Evolutionary conservation across 192 early-diverging fungal genomes (phyloP).

Genomic region (Podila clonocystis): DNA sequence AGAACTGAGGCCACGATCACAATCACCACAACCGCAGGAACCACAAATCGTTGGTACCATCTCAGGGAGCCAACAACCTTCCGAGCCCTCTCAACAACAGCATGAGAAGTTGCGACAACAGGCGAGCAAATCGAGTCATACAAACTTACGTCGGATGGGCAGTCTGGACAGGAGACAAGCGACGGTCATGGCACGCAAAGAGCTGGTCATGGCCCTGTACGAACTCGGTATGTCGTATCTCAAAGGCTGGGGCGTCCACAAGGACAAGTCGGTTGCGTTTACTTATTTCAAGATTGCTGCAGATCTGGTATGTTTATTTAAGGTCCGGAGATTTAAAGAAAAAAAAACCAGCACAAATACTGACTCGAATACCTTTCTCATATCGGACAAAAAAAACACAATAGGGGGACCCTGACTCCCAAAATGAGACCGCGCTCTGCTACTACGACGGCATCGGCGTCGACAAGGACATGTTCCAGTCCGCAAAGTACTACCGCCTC

Average conservation of each 20-base stretch:
- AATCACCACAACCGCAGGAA: neutral
- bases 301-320: slow-evolving; percentile 54
- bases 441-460: slow-evolving; percentile 71
- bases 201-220: slow-evolving; percentile 83
- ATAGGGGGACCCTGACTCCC: slow-evolving; percentile 74
- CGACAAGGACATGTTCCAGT: slow-evolving; percentile 62
- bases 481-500: slow-evolving; percentile 80
- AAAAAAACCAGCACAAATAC: too few relatives aligned
- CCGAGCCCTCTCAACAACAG: neutral
- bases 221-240: slow-evolving; percentile 84
- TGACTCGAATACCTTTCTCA: too few relatives aligned
- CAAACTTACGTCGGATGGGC: slow-evolving; percentile 16
- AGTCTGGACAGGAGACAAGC: slow-evolving; percentile 26
- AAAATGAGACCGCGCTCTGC: slow-evolving; percentile 68
- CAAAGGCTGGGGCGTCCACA: slow-evolving; percentile 84
- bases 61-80: slow-evolving; percentile 1
- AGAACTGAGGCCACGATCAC: slow-evolving; percentile 14
- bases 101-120: neutral
- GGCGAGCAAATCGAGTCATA: neutral
- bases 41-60: neutral
- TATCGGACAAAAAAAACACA: too few relatives aligned
- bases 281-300: slow-evolving; percentile 88
- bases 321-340: neutral
- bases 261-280: slow-evolving; percentile 76
- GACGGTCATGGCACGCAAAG: slow-evolving; percentile 58